These are phyloP conservation scores for Linum tenue DNA, from an alignment of 345 rosid species.

Conservation along the genomic window DNA sequence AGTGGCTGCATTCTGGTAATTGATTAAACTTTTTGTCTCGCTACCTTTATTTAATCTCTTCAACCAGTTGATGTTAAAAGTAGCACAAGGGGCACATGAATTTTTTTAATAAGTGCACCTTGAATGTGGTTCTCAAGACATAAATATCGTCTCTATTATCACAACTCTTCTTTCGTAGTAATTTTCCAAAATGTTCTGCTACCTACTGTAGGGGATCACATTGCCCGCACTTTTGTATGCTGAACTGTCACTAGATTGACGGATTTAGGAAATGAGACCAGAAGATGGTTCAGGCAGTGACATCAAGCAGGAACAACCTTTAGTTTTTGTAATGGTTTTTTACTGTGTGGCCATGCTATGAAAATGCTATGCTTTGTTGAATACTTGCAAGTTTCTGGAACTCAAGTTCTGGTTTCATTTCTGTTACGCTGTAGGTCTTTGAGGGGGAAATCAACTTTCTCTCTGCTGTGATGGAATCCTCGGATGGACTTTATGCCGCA, in stretches of 20 bases:
- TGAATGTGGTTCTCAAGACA: neutral
- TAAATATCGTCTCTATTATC: neutral
- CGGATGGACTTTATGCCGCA: conserved; percentile 63
- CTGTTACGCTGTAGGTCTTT: conserved; percentile 36
- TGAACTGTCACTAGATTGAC: neutral
- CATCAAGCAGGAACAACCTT: neutral
- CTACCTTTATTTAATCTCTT: no score
- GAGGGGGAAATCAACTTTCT: conserved; percentile 48
- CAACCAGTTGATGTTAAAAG: neutral
- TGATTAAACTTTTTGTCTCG: neutral
- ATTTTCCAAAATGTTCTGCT: no score
- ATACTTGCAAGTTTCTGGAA: neutral
- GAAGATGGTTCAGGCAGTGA: neutral
- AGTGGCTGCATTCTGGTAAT: conserved; percentile 78
- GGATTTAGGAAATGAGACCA: neutral
- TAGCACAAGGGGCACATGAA: neutral
- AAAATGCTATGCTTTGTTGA: conserved; percentile 1
- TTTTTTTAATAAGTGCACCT: neutral
- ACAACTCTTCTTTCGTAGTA: neutral
- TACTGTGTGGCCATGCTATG: neutral
- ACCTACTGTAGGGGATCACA: neutral
- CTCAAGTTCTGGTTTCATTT: conserved; percentile 1
- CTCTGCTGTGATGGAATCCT: no score
- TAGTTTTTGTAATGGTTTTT: neutral
- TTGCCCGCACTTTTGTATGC: neutral